These are phyloP conservation scores for Fraxinus platypoda DNA, from an alignment of 305 asterid genomes.

Conservation along the genomic window DNA sequence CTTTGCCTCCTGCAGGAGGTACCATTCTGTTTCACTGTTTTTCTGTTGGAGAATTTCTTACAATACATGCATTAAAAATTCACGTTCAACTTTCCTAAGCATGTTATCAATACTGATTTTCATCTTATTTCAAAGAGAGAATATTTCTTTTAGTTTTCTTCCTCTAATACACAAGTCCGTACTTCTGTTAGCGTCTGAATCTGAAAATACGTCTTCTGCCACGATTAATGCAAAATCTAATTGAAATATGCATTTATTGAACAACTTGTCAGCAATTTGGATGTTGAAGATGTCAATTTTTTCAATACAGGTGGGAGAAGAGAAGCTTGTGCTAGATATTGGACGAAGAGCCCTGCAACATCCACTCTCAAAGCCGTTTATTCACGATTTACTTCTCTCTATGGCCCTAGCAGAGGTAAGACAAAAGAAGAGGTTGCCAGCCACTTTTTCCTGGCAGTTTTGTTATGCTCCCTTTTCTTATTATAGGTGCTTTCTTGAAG, in stretches of 20 bases:
- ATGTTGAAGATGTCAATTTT: constrained; percentile 32
- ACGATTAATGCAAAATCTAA: constrained; percentile 18
- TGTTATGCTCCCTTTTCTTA: constrained; percentile 76
- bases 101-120: constrained; percentile 9
- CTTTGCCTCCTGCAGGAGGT: constrained; percentile 99
- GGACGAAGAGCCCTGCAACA: constrained; percentile 82
- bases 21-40: constrained; percentile 25
- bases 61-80: constrained; percentile 15
- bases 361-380: constrained; percentile 73
- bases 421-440: constrained; percentile 39
- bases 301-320: constrained; percentile 83
- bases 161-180: neutral
- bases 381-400: constrained; percentile 85
- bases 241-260: neutral
- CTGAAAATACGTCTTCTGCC: constrained; percentile 16
- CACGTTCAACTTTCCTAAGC: neutral
- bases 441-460: constrained; percentile 43
- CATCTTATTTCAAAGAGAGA: neutral
- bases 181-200: constrained; percentile 21
- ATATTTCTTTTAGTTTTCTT: neutral
- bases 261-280: constrained; percentile 17
- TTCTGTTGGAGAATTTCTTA: constrained; percentile 9
- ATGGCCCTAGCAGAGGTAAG: constrained; percentile 99
- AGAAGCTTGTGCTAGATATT: constrained; percentile 85
- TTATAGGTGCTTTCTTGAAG: constrained; percentile 83